Percentiles rank a stretch among this genome's conserved stretches.
Evolutionary conservation across 129 eudicot genomes (phyloP).

Genomic region (Flaveria robusta): DNA sequence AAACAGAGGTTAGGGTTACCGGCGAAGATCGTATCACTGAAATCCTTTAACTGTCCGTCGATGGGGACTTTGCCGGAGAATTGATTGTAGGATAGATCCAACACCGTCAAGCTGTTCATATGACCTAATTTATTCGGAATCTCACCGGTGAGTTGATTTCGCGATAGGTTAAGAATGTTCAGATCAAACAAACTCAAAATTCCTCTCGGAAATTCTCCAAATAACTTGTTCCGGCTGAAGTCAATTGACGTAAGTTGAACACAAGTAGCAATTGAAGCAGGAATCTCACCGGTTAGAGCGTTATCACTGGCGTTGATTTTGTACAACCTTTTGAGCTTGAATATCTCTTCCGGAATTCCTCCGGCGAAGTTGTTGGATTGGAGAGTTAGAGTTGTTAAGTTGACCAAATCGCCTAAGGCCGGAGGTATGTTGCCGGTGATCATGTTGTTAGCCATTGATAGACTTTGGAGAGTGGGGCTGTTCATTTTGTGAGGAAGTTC

Average conservation of each 20-base stretch:
- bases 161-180: slow-evolving; percentile 60
- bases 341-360: slow-evolving; percentile 53
- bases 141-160: slow-evolving; percentile 57
- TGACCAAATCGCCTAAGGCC: slow-evolving; percentile 50
- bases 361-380: slow-evolving; percentile 58
- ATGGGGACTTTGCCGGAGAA: slow-evolving; percentile 62
- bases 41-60: slow-evolving; percentile 59
- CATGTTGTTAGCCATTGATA: slow-evolving; percentile 57
- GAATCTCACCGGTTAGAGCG: slow-evolving; percentile 57
- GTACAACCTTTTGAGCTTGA: slow-evolving; percentile 43
- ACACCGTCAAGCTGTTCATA: slow-evolving; percentile 54
- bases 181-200: slow-evolving; percentile 46
- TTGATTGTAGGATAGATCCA: slow-evolving; percentile 76
- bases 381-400: slow-evolving; percentile 46
- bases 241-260: slow-evolving; percentile 55
- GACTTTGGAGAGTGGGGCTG: slow-evolving; percentile 38
- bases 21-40: slow-evolving; percentile 48
- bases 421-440: slow-evolving; percentile 64
- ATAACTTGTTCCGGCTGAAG: slow-evolving; percentile 63
- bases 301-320: slow-evolving; percentile 57
- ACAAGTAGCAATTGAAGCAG: slow-evolving; percentile 46
- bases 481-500: slow-evolving; percentile 52
- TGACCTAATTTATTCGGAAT: slow-evolving; percentile 68
- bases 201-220: slow-evolving; percentile 57
- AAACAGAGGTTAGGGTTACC: slow-evolving; percentile 79